Evolutionary conservation across 2,329 filamentous ascomycete species (phyloP), one percentile per base, ranked within the genome.

Genomic region (Ustulina deusta): DNA sequence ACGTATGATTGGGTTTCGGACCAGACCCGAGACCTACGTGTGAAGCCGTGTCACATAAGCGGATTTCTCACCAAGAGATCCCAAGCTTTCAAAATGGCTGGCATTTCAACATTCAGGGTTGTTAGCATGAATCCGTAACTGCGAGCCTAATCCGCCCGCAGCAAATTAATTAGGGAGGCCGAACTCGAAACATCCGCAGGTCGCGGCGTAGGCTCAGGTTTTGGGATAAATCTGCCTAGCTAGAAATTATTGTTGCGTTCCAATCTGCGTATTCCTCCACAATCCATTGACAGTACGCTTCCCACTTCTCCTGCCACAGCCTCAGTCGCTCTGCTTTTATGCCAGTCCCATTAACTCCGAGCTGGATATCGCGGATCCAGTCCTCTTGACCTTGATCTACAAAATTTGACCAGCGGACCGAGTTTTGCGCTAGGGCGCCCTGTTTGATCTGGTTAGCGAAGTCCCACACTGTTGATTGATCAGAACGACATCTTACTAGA

Each of bases 271-370:
- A 90, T 74, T 89, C 86, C 67, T 85, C 76, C 13, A 91, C 85
- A 20, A 91, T 81, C 88, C 89, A 91, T 64, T 86, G 84, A 74
- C 89, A 91, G 74, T 89, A 91, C 72, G 83, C 82, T 78, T 91
- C 89, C 81, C 89, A 91, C 59, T 86, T 83, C 38, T 78, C 78
- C 42, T 83, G 83, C 87, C 89, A 91, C 73, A 88, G 83, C 71
- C 83, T 84, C 78, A 91, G 76, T 67, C 86, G 82, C 69, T 84
- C 73, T 1, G 87, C 87, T 61, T 89, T 83, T 3, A 86, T 72
- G 0, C 88, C 85, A 1, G 88, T 89, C 48, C 86, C 84, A 20
- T 51, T 44, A n/a, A 59, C 44, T 17, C 68, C 68, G 10, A 64
- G 46, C 46, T 83, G 85, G 63, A 91, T 83, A 66, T 87, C 86